Base-by-base conservation (phyloP, 1,139 yeast genomes). In the Protomyces inouyei region DNA sequence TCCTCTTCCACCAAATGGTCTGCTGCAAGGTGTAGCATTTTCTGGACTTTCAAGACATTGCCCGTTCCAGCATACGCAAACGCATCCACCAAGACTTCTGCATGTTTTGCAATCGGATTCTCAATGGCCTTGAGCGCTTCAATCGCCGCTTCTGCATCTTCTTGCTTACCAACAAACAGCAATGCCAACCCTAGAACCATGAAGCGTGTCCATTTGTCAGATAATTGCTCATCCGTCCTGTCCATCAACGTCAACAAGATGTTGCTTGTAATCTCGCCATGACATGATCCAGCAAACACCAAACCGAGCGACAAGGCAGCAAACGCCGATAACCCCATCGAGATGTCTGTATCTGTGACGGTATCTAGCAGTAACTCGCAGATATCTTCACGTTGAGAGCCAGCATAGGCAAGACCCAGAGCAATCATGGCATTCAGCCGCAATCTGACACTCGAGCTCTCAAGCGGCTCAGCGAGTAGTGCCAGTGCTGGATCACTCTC, bases 1-100 rank as follows among this genome's bases (percentile, higher is more conserved):
- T 77, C 80, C 23, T 78, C 81, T 21, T 77, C 76, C 53, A 77
- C 78, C 1, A 77, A 77, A 52, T 77, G 77, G 55, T 77, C 77
- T 37, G 67, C 67, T 72, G 96, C 85, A 82, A 91, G 89, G 72
- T 90, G 96, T 71, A 93, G 82, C 72, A 95, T 81, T 45, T 90
- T 85, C 78, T 95, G 99, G 68, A 95, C 88, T 77, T 92, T 95
- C 70, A 95, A 82, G 52, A 95, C 99, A 74, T 95, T 95, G 71
- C 98, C 99, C 54, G 98, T 90, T 69, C 98, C 99, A 18, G 97
- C 96, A 77, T 88, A 92, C 6, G 98, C 96, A 78, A 97, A 89
- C 64, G 92, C 88, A 69, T 88, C 91, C 38, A 95, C 93, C 73
- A 95, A 81, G 5, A 92, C 95, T 76, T 89, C 95, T 73, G 92